Conservation (phyloP, 306 rosid genomes). For the Quercus rubra region DNA sequence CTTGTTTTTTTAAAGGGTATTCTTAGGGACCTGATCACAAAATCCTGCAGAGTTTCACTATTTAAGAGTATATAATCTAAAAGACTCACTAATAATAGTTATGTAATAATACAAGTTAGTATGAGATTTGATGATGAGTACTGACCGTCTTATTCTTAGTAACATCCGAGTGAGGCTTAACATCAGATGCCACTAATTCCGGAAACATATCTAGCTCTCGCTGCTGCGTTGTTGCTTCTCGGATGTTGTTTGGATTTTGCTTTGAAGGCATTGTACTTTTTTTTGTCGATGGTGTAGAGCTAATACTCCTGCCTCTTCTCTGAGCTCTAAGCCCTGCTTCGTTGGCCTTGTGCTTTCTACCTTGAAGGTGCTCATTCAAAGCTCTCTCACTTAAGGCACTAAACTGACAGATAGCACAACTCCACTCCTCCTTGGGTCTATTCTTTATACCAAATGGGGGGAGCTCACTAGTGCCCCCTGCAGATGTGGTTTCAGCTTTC, state of each 20-base stretch:
- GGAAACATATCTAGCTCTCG: too few relatives aligned
- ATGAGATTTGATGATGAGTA: too few relatives aligned
- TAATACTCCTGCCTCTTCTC: constrained; percentile 15
- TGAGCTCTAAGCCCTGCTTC: constrained; percentile 22
- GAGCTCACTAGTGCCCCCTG: neutral
- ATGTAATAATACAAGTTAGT: too few relatives aligned
- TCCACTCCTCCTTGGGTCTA: constrained; percentile 52
- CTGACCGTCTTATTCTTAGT: too few relatives aligned
- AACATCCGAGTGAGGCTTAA: too few relatives aligned
- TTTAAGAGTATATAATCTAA: too few relatives aligned
- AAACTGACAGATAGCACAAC: constrained; percentile 55
- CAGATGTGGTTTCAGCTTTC: constrained; percentile 28
- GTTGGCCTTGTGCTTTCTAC: constrained; percentile 67
- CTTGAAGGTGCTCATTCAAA: constrained; percentile 47
- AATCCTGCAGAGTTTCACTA: too few relatives aligned
- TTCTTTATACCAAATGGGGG: constrained; percentile 28
- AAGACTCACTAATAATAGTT: too few relatives aligned
- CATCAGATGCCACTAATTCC: too few relatives aligned
- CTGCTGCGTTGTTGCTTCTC: too few relatives aligned
- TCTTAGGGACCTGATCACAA: too few relatives aligned
- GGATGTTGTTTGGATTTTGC: neutral
- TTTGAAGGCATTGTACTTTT: constrained; percentile 15
- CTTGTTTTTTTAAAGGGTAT: too few relatives aligned
- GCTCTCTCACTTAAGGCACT: constrained; percentile 25
- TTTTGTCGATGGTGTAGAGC: neutral